Conservation (phyloP, 257 asterid species). For the Salvia miltiorrhiza region DNA sequence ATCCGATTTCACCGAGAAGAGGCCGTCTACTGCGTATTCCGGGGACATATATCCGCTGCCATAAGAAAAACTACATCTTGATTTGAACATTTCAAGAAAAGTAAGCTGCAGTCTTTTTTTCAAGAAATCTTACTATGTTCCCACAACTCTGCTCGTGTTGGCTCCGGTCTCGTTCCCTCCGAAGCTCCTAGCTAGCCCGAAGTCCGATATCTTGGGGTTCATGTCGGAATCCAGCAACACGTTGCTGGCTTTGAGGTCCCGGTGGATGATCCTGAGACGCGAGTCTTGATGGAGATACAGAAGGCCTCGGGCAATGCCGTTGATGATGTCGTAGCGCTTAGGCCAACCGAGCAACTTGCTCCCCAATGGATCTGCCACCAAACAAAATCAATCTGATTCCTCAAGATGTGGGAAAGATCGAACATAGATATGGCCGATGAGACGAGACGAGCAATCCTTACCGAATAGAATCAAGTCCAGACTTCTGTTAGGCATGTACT, state of each 20-base stretch:
- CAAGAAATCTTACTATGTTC: conserved; percentile 17
- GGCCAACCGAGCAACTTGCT: conserved; percentile 14
- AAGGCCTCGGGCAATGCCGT: conserved; percentile 21
- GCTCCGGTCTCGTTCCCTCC: conserved; percentile 15
- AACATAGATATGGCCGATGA: background rate
- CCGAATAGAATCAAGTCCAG: conserved; percentile 19
- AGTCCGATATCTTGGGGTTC: conserved; percentile 20
- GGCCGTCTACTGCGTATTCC: conserved; percentile 15
- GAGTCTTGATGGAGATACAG: conserved; percentile 22
- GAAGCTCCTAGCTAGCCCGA: conserved; percentile 15
- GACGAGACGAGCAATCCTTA: background rate
- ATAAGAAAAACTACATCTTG: background rate
- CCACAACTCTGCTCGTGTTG: conserved; percentile 18
- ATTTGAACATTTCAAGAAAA: background rate
- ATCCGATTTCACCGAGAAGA: conserved; percentile 17
- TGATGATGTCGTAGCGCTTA: conserved; percentile 8
- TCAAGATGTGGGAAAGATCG: background rate
- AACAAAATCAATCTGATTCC: background rate
- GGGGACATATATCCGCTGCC: conserved; percentile 18
- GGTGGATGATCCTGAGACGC: conserved; percentile 17
- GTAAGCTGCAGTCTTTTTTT: background rate
- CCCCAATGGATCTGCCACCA: conserved; percentile 8
- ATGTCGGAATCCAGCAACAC: conserved; percentile 2
- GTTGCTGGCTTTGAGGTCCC: conserved; percentile 18
- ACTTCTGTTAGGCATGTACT: conserved; percentile 16